Percentiles rank a stretch among this genome's conserved stretches.
Conservation (phyloP, 306 rosid genomes). For the Casuarina cunninghamiana region DNA sequence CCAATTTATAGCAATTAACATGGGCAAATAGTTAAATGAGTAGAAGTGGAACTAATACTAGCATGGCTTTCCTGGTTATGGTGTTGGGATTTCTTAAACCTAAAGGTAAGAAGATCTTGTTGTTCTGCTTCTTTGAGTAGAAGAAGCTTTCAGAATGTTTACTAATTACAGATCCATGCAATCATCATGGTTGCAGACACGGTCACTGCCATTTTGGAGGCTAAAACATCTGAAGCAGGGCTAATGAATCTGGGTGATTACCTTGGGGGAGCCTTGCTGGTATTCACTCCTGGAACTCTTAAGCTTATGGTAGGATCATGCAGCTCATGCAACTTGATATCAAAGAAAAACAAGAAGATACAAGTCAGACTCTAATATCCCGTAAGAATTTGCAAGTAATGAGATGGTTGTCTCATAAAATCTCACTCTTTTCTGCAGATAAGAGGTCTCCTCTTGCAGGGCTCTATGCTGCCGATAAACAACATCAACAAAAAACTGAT, state of each 20-base stretch:
- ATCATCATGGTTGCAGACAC: too few species aligned
- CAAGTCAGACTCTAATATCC: background rate
- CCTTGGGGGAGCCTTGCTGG: background rate
- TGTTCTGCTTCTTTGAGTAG: too few species aligned
- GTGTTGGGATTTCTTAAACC: too few species aligned
- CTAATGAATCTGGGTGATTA: background rate
- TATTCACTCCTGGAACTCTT: background rate
- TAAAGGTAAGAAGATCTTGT: too few species aligned
- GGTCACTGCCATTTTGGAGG: too few species aligned
- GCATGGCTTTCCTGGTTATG: too few species aligned
- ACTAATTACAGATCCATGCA: too few species aligned
- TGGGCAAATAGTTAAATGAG: background rate
- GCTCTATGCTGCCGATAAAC: constrained; percentile 18
- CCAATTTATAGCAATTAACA: background rate
- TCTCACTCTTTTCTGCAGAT: constrained; percentile 46
- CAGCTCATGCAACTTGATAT: constrained; percentile 27
- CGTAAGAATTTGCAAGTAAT: background rate
- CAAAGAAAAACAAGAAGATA: background rate
- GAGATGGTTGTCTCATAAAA: background rate
- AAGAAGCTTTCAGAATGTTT: too few species aligned
- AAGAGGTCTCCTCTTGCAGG: constrained; percentile 38
- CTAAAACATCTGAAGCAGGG: background rate
- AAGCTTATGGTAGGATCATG: background rate
- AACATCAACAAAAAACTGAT: background rate
- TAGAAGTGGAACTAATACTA: background rate